Evolutionary conservation across 148 eudicot species (phyloP).

Genomic region (Diospyros lotus): DNA sequence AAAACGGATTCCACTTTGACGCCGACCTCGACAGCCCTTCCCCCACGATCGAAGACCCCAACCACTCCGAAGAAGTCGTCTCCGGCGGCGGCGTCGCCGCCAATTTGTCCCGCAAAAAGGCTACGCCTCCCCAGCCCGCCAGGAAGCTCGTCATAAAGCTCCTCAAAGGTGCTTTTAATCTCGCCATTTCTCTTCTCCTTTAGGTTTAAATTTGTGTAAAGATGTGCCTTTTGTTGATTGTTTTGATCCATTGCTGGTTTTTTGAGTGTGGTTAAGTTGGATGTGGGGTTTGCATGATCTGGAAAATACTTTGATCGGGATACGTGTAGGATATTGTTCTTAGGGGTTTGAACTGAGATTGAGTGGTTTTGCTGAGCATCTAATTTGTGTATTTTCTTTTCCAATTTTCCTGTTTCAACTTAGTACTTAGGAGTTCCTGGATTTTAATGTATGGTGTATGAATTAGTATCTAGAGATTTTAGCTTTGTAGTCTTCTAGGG

Average conservation of each 20-base stretch:
- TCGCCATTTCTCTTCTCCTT: neutral
- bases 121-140: conserved; percentile 74
- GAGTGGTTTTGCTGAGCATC: neutral
- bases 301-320: neutral
- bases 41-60: conserved; percentile 36
- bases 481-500: neutral
- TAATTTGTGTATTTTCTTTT: neutral
- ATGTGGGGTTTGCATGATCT: neutral
- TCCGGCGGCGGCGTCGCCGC: conserved; percentile 36
- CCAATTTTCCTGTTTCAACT: neutral
- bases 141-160: conserved; percentile 85
- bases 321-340: neutral
- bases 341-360: neutral
- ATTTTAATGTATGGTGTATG: neutral
- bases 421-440: neutral
- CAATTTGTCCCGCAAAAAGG: conserved; percentile 82
- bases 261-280: neutral
- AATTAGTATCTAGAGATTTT: conserved; percentile 11
- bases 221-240: neutral
- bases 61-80: conserved; percentile 18
- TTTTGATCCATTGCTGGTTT: neutral
- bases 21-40: conserved; percentile 26
- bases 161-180: conserved; percentile 49
- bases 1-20: conserved; percentile 37
- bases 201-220: neutral